A percentile compares a stretch with the other conserved stretches of the same genome.
phyloP scores from a whole-genome alignment of 2,329 filamentous ascomycete genomes.

The Tolypocladium tundrense region DNA sequence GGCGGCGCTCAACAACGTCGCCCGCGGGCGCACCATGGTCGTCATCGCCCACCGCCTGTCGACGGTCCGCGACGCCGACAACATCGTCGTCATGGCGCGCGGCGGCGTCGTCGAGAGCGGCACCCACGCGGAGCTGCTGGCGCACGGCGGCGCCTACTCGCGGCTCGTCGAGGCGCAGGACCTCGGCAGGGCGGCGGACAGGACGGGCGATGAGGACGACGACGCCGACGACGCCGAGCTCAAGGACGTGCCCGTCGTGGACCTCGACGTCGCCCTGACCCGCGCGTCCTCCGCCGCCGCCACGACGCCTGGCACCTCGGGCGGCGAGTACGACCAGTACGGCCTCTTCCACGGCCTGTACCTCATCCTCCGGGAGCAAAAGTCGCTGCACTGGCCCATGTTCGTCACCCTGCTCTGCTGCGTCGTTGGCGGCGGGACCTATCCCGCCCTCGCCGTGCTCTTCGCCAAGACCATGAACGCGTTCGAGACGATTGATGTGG shows the following conservation, averaged over 20 bases:
- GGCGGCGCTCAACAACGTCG: slow-evolving; percentile 41
- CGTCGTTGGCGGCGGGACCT: slow-evolving; percentile 22
- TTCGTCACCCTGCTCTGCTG: slow-evolving; percentile 12
- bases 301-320: background rate
- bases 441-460: slow-evolving; percentile 28
- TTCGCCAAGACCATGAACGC: slow-evolving; percentile 29
- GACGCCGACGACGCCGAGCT: slow-evolving; percentile 7
- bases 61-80: slow-evolving; percentile 51
- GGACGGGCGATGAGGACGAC: slow-evolving; percentile 4
- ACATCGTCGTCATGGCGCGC: slow-evolving; percentile 53
- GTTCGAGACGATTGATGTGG: slow-evolving; percentile 20
- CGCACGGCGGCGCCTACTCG: slow-evolving; percentile 36
- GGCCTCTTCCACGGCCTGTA: slow-evolving; percentile 18
- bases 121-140: slow-evolving; percentile 47
- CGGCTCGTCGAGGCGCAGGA: slow-evolving; percentile 36
- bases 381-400: slow-evolving; percentile 13
- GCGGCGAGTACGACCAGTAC: slow-evolving; percentile 6
- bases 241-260: slow-evolving; percentile 8
- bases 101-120: slow-evolving; percentile 52
- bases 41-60: slow-evolving; percentile 53
- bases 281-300: slow-evolving; percentile 5
- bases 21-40: slow-evolving; percentile 51
- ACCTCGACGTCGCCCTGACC: slow-evolving; percentile 13
- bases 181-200: slow-evolving; percentile 14
- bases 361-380: slow-evolving; percentile 20